These are phyloP conservation scores for Skeletonema menzelii DNA, from an alignment of 108 stramenopile species.

Conservation along the genomic window DNA sequence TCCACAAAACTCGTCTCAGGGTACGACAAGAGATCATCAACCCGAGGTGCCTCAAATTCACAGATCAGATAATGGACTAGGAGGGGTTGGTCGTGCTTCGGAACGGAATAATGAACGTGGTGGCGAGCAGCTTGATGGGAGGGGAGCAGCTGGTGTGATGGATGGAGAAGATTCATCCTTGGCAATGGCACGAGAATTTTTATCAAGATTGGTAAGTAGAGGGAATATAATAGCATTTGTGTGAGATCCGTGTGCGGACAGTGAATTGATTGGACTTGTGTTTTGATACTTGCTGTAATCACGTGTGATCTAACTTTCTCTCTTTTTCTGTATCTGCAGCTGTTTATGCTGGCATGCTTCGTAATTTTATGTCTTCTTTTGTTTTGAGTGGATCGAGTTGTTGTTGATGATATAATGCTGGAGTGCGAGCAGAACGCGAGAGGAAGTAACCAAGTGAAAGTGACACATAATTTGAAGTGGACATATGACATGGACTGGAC, in stretches of 20 bases:
- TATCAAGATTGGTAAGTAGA: slow-evolving; percentile 42
- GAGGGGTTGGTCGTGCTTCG: slow-evolving; percentile 34
- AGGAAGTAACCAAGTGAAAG: too few species aligned
- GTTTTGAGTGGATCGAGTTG: slow-evolving; percentile 46
- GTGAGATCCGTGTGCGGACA: neutral
- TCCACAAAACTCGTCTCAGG: neutral
- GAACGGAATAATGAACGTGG: neutral
- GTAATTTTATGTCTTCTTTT: slow-evolving; percentile 48
- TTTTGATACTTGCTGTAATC: neutral
- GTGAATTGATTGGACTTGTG: neutral
- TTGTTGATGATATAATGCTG: too few species aligned
- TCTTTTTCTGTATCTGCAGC: neutral
- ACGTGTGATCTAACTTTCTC: neutral
- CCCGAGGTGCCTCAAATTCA: slow-evolving; percentile 32
- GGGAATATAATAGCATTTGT: neutral
- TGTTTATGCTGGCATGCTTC: slow-evolving; percentile 48
- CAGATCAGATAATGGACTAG: slow-evolving; percentile 36
- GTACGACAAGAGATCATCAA: neutral
- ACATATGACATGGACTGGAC: too few species aligned
- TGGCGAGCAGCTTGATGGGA: neutral
- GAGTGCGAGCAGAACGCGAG: too few species aligned
- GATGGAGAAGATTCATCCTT: slow-evolving; percentile 38
- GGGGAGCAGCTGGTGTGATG: neutral
- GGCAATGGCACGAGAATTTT: slow-evolving; percentile 46
- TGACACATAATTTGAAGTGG: too few species aligned